Base-by-base conservation (phyloP, 441 rosid genomes). In the Hypseocharis bilobata region DNA sequence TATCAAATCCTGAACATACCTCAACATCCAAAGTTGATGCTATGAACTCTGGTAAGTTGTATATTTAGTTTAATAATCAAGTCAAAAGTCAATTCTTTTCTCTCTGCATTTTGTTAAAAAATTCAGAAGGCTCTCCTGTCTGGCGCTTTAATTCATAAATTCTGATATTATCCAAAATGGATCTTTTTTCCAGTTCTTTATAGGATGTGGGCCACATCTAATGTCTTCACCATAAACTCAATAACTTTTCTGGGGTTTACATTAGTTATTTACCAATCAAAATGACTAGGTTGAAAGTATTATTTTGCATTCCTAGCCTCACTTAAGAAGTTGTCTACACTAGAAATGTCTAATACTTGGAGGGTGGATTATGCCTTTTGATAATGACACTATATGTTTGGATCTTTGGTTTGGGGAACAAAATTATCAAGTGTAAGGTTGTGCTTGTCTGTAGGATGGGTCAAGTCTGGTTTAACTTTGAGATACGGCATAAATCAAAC, bases 1-100 rank as follows among this genome's bases (percentile, higher is more conserved):
- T 69, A 68, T 80, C 85, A 51, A 74, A 82, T 71, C 69, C 64
- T 64, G 82, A 81, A 72, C 40, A 72, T 32, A 36, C 71, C 29
- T 42, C 67, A 29, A 67, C 63, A 38, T 65, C 72, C 34, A 57
- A 72, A 66, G 72, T 55, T 62, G 72, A 69, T 62, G 55, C 76
- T 47, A 60, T 58, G 36, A 70, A 73, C 65, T 68, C 72, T 64
- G 83, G 85, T 83, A 73, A 71, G 68, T 57, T 61, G 23, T 57
- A 45, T 20, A 8, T 51, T 69, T 42, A 63, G 45, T 60, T 55
- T 62, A 22, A 17, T 19, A 16, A 28, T 40, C 4, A 8, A 23
- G 44, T 45, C 17, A 16, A 51, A 19, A 27, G 1, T 20, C 4
- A 45, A 22, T 45, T 45, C 17, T n/a, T 8, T 45, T 49, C 56